Base-by-base conservation (phyloP, 805 yeast genomes). In the Candida coquimbonensis region DNA sequence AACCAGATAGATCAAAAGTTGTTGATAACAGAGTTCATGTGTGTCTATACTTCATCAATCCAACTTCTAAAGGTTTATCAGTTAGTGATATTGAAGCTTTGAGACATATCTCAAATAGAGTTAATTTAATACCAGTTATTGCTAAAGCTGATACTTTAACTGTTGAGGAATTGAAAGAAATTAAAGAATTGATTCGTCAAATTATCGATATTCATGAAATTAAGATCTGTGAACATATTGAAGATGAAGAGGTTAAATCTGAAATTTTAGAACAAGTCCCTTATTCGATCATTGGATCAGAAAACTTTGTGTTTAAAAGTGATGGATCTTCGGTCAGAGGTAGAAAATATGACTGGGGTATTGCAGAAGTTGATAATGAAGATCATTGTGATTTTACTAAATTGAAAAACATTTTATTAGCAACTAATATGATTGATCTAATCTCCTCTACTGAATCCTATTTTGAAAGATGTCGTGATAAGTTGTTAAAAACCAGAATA, bases 271-370 rank as follows among this genome's bases (percentile, higher is more conserved):
- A 62, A 7, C 68, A 71, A 35, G 74, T 78, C 54, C 96, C 97
- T 0, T 88, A 74, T 61, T 71, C 87, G 2, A 68, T 88, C 3
- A 78, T 90, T 49, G 83, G 89, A 19, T 78, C 95, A 2, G 81
- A 73, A 50, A 71, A 73, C 11, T 65, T 64, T 44, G 74, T 72
- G 31, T 53, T 58, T 40, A 72, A 72, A 42, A 54, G 63, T 4
- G 66, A 66, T 9, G 80, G 81, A 9, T 64, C 72, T 31, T 49
- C 64, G 4, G 85, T 85, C 27, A 72, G 84, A 51, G 96, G 93
- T 16, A 74, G 96, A 57, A 73, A 74, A 57, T 90, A 88, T 66
- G 73, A 69, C 16, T 90, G 96, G 96, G 97, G 97, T 0, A 63
- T 77, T 21, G 86, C 87, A 13, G 96, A 89, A 59, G 84, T 87